A percentile compares a stretch with the other conserved stretches of the same genome.
phyloP scores from a whole-genome alignment of 208 protist genomes.

The Trypanosoma caninum region DNA sequence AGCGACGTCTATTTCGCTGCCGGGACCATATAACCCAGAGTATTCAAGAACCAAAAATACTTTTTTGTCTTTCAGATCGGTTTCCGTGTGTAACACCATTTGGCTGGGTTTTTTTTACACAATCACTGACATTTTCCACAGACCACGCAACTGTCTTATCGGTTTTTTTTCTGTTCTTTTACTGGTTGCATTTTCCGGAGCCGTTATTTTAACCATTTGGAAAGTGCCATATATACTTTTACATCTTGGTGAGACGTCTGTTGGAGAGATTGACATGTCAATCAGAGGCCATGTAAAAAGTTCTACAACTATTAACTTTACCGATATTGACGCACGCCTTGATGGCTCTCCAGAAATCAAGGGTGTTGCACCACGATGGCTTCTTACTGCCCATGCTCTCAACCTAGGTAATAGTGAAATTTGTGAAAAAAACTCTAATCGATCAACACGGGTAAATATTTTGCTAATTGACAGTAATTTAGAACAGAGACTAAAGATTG shows the following conservation, averaged over 20 bases:
- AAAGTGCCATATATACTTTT: slow-evolving; percentile 75
- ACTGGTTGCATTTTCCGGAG: slow-evolving; percentile 64
- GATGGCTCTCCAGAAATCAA: slow-evolving; percentile 20
- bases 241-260: slow-evolving; percentile 60
- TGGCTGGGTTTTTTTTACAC: slow-evolving; percentile 49
- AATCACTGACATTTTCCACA: slow-evolving; percentile 37
- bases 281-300: slow-evolving; percentile 24
- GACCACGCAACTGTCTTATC: slow-evolving; percentile 60
- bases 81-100: slow-evolving; percentile 6
- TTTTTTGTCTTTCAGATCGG: not conserved
- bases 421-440: not conserved
- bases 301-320: slow-evolving; percentile 56
- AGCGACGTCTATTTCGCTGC: no score
- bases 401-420: not conserved
- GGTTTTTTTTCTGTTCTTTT: slow-evolving; percentile 54
- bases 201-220: slow-evolving; percentile 41
- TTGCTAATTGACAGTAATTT: slow-evolving; percentile 66
- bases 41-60: not conserved
- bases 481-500: slow-evolving; percentile 70
- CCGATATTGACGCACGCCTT: slow-evolving; percentile 25
- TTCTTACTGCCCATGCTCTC: slow-evolving; percentile 30
- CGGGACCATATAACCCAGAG: no score
- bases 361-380: slow-evolving; percentile 61
- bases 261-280: slow-evolving; percentile 69
- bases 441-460: slow-evolving; percentile 30